Evolutionary conservation across 352 stramenopile genomes (phyloP).

Genomic region (Blastocystis sp.): DNA sequence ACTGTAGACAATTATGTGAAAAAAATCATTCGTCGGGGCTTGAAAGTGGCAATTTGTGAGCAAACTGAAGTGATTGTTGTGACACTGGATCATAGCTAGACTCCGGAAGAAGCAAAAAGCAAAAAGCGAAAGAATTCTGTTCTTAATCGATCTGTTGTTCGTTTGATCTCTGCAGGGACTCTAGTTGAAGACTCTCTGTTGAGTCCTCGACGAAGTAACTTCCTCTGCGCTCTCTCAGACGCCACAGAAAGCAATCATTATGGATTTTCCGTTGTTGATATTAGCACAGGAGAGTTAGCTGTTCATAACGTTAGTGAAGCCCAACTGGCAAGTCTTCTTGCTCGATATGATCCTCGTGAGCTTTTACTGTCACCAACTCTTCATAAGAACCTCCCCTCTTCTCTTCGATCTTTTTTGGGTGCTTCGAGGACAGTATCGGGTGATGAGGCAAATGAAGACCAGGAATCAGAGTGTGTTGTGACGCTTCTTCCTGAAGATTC

Average conservation of each 20-base stretch:
- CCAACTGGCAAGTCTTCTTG: constrained; percentile 39
- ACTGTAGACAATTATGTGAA: constrained; percentile 68
- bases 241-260: constrained; percentile 18
- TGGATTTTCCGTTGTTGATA: constrained; percentile 51
- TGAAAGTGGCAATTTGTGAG: constrained; percentile 70
- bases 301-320: constrained; percentile 33
- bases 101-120: background rate
- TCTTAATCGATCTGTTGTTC: constrained; percentile 30
- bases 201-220: constrained; percentile 48
- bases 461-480: background rate
- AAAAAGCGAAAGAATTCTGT: constrained; percentile 58
- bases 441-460: background rate
- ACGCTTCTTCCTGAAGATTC: background rate
- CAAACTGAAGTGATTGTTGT: constrained; percentile 38
- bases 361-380: background rate
- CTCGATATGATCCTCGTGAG: constrained; percentile 46
- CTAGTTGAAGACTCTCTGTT: constrained; percentile 56
- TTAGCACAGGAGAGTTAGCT: constrained; percentile 48
- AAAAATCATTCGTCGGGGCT: constrained; percentile 57
- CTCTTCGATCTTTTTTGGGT: background rate
- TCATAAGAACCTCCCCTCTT: background rate
- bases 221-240: constrained; percentile 23
- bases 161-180: constrained; percentile 49
- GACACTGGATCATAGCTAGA: background rate
- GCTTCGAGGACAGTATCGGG: background rate